Evolutionary conservation across 495 filamentous ascomycete species (phyloP), one percentile per base, ranked within the genome.

Genomic region (Haplographium delicatum): DNA sequence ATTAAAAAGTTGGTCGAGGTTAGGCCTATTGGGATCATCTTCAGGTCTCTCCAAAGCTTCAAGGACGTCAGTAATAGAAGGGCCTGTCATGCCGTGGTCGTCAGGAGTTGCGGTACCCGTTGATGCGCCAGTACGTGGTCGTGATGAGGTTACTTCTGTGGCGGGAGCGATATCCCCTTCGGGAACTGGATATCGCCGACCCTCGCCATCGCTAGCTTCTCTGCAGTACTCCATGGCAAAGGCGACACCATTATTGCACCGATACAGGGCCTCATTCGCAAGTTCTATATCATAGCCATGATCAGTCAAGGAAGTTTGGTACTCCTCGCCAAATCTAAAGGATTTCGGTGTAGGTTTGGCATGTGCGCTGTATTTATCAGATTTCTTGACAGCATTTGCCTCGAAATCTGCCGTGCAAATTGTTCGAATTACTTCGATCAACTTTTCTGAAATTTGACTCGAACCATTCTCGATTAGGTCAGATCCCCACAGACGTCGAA

Each of bases 351-450:
- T 27, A 59, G 57, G 0, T 68, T 69, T 61, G 15, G 53, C 46
- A 55, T 44, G 44, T 58, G 49, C 26, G 44, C 23, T 42, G 33
- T 47, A 61, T 27, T 79, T 76, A 39, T 86, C 82, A 4, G 74
- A 67, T 34, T 75, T 77, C 59, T 73, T 80, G 59, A 75, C 74
- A 10, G 85, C 86, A 28, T 73, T 79, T 8, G 68, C 59, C 65
- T 99, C 94, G 42, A 78, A 71, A 49, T 94, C 88, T 34, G 80
- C 85, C 58, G 83, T 79, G 20, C 91, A 73, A 16, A 94, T 85
- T 4, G 78, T 84, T 46, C 86, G 84, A 47, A 99, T 70, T 28
- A 96, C 91, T 34, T 88, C 83, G 56, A 96, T 81, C 26, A 94
- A 67, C 51, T 81, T 86, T 59, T 91, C 88, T 16, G 91, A 76